Percentiles rank a stretch among this genome's conserved stretches.
Conservation (phyloP, 768 basidiomycete genomes). For the Tylopilus subfusipes region DNA sequence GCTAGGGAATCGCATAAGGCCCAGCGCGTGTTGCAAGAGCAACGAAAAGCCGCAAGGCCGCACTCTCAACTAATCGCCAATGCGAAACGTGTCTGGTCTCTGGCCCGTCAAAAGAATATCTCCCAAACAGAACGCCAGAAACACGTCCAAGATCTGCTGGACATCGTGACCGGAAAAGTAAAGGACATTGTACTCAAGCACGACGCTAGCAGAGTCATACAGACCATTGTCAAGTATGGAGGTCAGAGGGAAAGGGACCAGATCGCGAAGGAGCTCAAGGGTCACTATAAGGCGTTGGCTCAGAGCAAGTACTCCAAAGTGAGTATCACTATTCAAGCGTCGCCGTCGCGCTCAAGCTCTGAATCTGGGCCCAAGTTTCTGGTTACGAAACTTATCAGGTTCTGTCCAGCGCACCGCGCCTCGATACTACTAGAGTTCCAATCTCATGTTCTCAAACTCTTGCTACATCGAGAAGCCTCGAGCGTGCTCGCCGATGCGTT, state of each 20-base stretch:
- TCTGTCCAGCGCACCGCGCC: constrained; percentile 69
- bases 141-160: constrained; percentile 71
- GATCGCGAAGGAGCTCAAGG: constrained; percentile 80
- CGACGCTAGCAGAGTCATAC: constrained; percentile 84
- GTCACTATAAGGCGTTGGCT: constrained; percentile 70
- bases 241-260: constrained; percentile 70
- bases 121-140: constrained; percentile 67
- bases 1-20: constrained; percentile 67
- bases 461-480: constrained; percentile 83
- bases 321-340: constrained; percentile 9
- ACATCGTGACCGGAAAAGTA: constrained; percentile 73
- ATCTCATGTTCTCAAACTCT: constrained; percentile 65
- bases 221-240: constrained; percentile 80
- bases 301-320: constrained; percentile 93
- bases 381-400: constrained; percentile 72
- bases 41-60: constrained; percentile 75
- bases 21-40: constrained; percentile 62
- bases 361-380: constrained; percentile 52
- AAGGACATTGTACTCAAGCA: constrained; percentile 88
- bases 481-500: constrained; percentile 83
- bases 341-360: background rate
- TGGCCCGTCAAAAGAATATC: constrained; percentile 70
- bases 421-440: constrained; percentile 80
- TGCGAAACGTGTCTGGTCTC: constrained; percentile 76
- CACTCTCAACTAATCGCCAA: constrained; percentile 65